Evolutionary conservation across 495 filamentous ascomycete species (phyloP).

Genomic region (Barbatosphaeria neglecta): DNA sequence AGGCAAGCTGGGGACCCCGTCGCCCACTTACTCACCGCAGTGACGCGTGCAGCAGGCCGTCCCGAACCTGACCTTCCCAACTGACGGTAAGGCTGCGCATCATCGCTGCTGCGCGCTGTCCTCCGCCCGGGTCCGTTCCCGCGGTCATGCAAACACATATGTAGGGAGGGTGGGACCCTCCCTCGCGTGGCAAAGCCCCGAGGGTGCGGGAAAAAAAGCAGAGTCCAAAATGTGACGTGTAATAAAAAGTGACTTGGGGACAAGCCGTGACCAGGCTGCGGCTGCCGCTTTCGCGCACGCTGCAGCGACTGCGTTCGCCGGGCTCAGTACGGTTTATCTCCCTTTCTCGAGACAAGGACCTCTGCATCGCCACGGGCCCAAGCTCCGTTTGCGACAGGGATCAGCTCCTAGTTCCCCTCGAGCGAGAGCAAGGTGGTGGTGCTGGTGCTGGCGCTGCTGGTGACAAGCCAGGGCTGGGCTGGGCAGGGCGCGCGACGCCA

Average conservation of each 20-base stretch:
- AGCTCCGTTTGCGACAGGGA: not conserved
- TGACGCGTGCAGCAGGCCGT: not conserved
- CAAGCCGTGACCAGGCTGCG: not conserved
- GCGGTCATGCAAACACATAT: no score
- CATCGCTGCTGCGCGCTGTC: not conserved
- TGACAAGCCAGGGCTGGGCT: no score
- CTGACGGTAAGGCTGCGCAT: not conserved
- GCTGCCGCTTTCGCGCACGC: not conserved
- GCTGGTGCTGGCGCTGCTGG: no score
- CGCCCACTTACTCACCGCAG: no score
- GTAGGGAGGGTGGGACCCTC: not conserved
- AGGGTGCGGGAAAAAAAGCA: not conserved
- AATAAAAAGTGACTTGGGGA: not conserved
- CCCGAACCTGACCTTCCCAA: not conserved
- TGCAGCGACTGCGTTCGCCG: not conserved
- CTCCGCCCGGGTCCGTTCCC: not conserved
- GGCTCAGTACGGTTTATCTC: not conserved
- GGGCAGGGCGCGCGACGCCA: no score
- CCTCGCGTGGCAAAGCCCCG: not conserved
- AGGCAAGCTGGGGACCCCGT: no score
- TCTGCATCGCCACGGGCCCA: not conserved
- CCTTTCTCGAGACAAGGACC: not conserved
- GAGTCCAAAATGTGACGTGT: not conserved
- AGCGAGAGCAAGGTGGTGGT: not conserved
- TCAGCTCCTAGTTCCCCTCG: not conserved